These are phyloP conservation scores for Salix purpurea DNA, from an alignment of 345 rosid species.

Conservation along the genomic window DNA sequence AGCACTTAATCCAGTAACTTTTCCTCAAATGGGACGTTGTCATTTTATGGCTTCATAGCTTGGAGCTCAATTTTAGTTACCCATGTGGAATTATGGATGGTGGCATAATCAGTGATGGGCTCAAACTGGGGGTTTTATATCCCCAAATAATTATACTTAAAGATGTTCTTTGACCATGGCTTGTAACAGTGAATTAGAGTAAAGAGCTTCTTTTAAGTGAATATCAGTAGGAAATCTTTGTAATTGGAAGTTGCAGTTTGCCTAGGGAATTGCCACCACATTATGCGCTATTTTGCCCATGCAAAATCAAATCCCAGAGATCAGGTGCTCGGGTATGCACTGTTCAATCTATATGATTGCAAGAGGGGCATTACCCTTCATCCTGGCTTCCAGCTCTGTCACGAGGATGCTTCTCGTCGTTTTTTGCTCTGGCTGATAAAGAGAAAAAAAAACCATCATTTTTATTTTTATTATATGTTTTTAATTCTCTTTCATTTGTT, in stretches of 20 bases:
- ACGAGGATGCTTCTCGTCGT: neutral
- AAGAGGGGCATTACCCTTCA: neutral
- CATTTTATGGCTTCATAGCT: neutral
- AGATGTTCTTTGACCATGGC: neutral
- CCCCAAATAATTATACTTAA: neutral
- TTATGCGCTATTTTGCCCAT: neutral
- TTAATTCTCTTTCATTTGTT: neutral
- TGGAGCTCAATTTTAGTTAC: neutral
- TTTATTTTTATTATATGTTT: neutral
- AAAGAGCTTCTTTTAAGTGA: neutral
- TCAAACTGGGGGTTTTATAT: neutral
- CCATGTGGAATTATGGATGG: neutral
- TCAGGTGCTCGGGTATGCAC: neutral
- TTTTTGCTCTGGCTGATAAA: neutral
- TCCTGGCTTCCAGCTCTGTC: neutral
- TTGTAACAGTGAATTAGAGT: neutral
- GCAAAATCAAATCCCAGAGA: neutral
- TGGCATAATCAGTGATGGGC: neutral
- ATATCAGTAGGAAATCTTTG: neutral
- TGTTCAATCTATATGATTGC: neutral
- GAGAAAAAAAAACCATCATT: neutral
- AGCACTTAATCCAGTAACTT: neutral
- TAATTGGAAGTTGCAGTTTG: neutral
- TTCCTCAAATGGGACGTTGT: neutral
- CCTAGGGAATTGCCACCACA: neutral